phyloP scores from a whole-genome alignment of 305 asterid species.

The Plantago coronopus region DNA sequence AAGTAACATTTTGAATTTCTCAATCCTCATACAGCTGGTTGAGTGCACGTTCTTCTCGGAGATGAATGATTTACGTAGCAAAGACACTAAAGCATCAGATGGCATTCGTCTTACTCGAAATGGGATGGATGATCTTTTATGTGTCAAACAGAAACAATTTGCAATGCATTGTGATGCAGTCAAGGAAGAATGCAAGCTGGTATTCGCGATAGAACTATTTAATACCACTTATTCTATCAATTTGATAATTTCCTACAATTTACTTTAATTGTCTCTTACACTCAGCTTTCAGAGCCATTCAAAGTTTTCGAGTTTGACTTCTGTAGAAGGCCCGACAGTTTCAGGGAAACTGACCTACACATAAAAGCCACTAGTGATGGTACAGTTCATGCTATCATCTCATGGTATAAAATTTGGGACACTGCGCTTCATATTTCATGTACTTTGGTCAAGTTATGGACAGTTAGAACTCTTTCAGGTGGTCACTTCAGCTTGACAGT shows the following conservation, averaged over 20 bases:
- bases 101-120: conserved; percentile 65
- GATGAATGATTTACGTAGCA: conserved; percentile 60
- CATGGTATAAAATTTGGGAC: conserved; percentile 62
- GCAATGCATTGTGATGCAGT: conserved; percentile 87
- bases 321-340: conserved; percentile 86
- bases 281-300: conserved; percentile 90
- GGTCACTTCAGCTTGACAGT: conserved; percentile 92
- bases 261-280: conserved; percentile 27
- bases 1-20: conserved; percentile 7
- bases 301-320: conserved; percentile 89
- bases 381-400: conserved; percentile 81
- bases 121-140: conserved; percentile 44
- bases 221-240: not conserved
- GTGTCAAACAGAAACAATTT: conserved; percentile 54
- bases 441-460: conserved; percentile 21
- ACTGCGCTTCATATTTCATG: conserved; percentile 24
- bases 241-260: conserved; percentile 13
- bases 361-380: conserved; percentile 70
- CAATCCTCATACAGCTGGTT: conserved; percentile 52
- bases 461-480: conserved; percentile 49
- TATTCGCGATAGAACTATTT: conserved; percentile 24
- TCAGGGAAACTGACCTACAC: conserved; percentile 53
- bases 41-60: conserved; percentile 67
- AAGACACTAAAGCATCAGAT: conserved; percentile 62
- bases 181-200: conserved; percentile 67